Evolutionary conservation across 2,329 filamentous ascomycete genomes (phyloP), one percentile per base, ranked within the genome.

Genomic region (Apiospora koreana): DNA sequence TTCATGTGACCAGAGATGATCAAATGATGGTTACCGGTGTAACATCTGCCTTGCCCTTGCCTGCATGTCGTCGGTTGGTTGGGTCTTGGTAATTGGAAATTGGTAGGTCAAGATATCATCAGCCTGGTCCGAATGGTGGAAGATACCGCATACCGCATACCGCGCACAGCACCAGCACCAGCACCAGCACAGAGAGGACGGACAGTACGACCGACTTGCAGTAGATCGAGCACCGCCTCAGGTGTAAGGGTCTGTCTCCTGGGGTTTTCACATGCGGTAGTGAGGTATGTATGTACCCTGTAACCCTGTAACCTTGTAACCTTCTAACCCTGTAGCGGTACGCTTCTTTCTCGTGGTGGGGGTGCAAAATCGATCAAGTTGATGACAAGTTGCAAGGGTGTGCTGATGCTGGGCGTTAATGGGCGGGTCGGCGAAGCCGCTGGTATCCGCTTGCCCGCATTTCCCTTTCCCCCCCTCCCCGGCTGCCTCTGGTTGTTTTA

Each of bases 381-480:
- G 42, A 45, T 58, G 50, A n/a, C n/a, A n/a, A n/a, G n/a, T n/a
- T n/a, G 35, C 50, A 58, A n/a, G 50, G 50, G 50, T 25, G 16
- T 35, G 50, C 41, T 42, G 14, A 45, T 45, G 43, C 28, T 62
- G 18, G 31, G 54, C 54, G 54, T n/a, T 58, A 58, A 58, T 62
- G 54, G 54, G 54, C 54, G 54, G 54, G 54, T 62, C 54, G 54
- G 54, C 54, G 54, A 62, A 62, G 54, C 54, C 54, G 54, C 54
- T 62, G 54, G 54, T 62, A 62, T 23, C 54, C 54, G 54, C 54
- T 62, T 62, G 54, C 54, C 54, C 54, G 54, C 31, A 62, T 62
- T 62, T 62, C 54, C 31, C 54, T 62, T 38, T n/a, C 5, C 18
- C 50, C 50, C 50, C 21, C 54, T 38, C 54, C 54, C 54, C 31